These are phyloP conservation scores for Bipolaris bicolor DNA, from an alignment of 2,329 filamentous ascomycete genomes.

Conservation along the genomic window DNA sequence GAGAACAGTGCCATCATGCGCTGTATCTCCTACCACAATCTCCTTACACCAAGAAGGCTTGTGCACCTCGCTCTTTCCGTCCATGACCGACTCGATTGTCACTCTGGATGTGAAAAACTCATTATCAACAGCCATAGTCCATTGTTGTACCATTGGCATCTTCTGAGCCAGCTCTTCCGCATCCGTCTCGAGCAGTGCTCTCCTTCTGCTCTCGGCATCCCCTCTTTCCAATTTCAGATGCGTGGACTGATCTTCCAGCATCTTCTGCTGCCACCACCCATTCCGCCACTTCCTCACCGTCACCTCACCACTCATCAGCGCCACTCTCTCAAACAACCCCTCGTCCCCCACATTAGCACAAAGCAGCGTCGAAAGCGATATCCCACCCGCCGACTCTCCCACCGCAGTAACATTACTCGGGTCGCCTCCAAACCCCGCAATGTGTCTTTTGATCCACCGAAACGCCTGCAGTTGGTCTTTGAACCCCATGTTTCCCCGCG, in stretches of 20 bases:
- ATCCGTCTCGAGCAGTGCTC: constrained; percentile 22
- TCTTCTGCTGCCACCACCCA: constrained; percentile 33
- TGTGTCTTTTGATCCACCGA: constrained; percentile 48
- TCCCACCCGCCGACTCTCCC: constrained; percentile 57
- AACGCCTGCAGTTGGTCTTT: constrained; percentile 48
- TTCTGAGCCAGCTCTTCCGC: constrained; percentile 29
- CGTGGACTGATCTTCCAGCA: constrained; percentile 33
- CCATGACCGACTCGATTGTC: constrained; percentile 22
- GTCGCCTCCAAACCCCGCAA: constrained; percentile 51
- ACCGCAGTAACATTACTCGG: constrained; percentile 47
- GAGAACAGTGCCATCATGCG: constrained; percentile 49
- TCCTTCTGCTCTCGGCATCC: constrained; percentile 17
- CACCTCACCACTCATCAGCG: constrained; percentile 42
- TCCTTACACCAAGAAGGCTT: constrained; percentile 55
- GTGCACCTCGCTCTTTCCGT: constrained; percentile 29
- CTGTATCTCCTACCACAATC: constrained; percentile 56
- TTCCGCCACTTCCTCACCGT: constrained; percentile 38
- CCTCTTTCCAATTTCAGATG: constrained; percentile 24
- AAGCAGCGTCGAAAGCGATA: constrained; percentile 36
- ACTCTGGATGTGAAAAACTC: constrained; percentile 29
- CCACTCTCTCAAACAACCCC: constrained; percentile 35
- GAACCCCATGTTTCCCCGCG: constrained; percentile 39
- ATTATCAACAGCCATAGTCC: constrained; percentile 34
- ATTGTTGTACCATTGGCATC: constrained; percentile 36
- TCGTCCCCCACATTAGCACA: constrained; percentile 33